Conservation (phyloP, 495 filamentous ascomycete species). For the Hypomontagnella submonticulosa region DNA sequence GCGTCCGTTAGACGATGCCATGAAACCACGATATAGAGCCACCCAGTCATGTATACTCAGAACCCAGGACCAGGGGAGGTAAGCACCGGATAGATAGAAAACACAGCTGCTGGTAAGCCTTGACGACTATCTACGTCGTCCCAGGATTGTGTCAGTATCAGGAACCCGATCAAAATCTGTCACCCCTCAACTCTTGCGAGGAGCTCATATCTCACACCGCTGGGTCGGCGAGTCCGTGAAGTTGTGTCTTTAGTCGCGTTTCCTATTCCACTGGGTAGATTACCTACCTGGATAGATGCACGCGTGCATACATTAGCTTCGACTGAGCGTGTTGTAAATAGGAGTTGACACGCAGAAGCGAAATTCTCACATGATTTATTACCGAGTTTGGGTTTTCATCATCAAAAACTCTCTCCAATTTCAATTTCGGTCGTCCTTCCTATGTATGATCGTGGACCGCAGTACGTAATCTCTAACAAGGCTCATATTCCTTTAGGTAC, state of each 20-base stretch:
- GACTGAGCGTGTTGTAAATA: not conserved
- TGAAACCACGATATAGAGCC: not conserved
- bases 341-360: constrained; percentile 2
- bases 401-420: not conserved
- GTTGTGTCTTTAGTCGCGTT: constrained; percentile 4
- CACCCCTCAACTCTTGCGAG: too few relatives aligned
- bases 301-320: not conserved
- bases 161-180: too few relatives aligned
- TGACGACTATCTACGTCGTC: too few relatives aligned
- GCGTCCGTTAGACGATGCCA: too few relatives aligned
- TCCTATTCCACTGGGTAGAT: not conserved
- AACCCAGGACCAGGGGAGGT: constrained; percentile 8
- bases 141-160: too few relatives aligned
- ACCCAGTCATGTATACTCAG: constrained; percentile 8
- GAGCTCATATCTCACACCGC: not conserved
- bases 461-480: constrained; percentile 28
- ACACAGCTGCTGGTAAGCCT: too few relatives aligned
- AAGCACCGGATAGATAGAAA: not conserved
- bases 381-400: constrained; percentile 7
- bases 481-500: constrained; percentile 20
- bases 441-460: not conserved
- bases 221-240: constrained; percentile 6
- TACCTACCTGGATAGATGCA: too few relatives aligned
- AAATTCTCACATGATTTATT: constrained; percentile 10
- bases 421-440: constrained; percentile 1